Conservation (phyloP, 257 asterid genomes). For the Ocimum tenuiflorum region DNA sequence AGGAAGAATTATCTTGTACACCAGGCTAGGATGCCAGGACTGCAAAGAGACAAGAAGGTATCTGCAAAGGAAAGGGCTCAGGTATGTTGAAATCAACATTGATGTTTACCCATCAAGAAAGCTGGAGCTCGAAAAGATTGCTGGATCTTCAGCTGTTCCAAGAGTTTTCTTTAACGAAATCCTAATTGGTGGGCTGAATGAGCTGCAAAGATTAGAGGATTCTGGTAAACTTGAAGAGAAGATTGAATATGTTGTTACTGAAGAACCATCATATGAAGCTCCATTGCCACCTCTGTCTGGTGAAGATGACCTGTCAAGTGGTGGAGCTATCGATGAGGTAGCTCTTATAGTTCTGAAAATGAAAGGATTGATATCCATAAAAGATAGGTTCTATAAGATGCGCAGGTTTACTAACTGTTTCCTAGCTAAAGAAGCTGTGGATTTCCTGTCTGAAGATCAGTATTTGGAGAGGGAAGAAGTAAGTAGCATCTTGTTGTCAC, state of each 20-base stretch:
- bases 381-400: conserved; percentile 73
- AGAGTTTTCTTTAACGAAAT: conserved; percentile 75
- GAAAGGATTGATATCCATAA: conserved; percentile 49
- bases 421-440: conserved; percentile 77
- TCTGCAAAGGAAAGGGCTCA: conserved; percentile 58
- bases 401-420: conserved; percentile 62
- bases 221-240: conserved; percentile 72
- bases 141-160: conserved; percentile 70
- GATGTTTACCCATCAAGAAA: conserved; percentile 71
- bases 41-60: conserved; percentile 56
- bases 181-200: conserved; percentile 62
- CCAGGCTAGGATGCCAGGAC: conserved; percentile 60
- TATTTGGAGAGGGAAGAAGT: conserved; percentile 85
- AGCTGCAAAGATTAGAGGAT: conserved; percentile 56
- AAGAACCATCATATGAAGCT: conserved; percentile 69
- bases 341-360: conserved; percentile 76
- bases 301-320: conserved; percentile 75
- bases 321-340: conserved; percentile 74
- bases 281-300: conserved; percentile 94
- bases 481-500: conserved; percentile 25
- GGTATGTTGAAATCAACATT: conserved; percentile 67
- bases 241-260: conserved; percentile 63
- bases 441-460: conserved; percentile 85
- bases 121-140: conserved; percentile 63
- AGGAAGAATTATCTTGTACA: conserved; percentile 69